These are phyloP conservation scores for Chloromonas sp. DNA, from an alignment of 163 green algal genomes.

Conservation along the genomic window DNA sequence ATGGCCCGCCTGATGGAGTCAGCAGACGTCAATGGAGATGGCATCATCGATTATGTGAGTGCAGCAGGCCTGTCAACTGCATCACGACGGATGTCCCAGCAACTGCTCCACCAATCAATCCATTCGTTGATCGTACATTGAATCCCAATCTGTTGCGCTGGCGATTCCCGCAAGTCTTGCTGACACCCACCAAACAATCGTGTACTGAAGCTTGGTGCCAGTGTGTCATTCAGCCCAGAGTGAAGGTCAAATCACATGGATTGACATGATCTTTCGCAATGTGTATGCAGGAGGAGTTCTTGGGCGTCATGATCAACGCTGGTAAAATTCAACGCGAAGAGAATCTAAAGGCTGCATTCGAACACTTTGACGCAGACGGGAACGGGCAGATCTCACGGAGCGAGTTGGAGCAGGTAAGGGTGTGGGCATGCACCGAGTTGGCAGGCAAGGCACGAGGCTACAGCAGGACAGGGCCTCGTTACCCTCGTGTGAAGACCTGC, in stretches of 20 bases:
- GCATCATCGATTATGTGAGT: conserved; percentile 55
- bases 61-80: too few relatives aligned
- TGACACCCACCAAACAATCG: neutral
- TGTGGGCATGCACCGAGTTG: neutral
- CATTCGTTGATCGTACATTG: neutral
- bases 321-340: conserved; percentile 59
- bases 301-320: conserved; percentile 77
- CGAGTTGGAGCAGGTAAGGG: conserved; percentile 20
- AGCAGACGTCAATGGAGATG: conserved; percentile 61
- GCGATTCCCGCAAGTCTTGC: neutral
- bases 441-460: neutral
- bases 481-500: neutral
- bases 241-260: neutral
- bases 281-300: conserved; percentile 79
- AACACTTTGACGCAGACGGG: conserved; percentile 49
- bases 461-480: neutral
- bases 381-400: conserved; percentile 36
- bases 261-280: neutral
- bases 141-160: neutral
- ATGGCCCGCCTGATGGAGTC: conserved; percentile 52
- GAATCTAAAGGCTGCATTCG: conserved; percentile 51
- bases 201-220: neutral
- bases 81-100: too few relatives aligned
- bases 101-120: neutral
- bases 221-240: neutral